Base-by-base conservation (phyloP, 2,329 filamentous ascomycete genomes). In the Zymoseptoria crescenta region DNA sequence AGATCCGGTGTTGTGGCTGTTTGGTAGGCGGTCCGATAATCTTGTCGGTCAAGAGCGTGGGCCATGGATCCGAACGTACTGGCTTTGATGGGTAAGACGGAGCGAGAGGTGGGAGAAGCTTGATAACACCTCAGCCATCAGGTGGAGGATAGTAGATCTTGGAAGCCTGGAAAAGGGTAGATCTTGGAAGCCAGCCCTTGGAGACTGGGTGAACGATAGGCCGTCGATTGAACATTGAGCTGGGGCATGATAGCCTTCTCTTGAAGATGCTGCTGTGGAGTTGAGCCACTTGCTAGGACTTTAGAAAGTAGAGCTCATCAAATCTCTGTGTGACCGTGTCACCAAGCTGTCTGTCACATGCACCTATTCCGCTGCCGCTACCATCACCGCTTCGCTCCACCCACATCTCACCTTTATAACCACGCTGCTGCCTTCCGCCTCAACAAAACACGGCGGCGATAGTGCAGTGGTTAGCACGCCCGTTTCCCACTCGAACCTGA, bases 401-500 rank as follows among this genome's bases (percentile, higher is more conserved):
- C 16, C 35, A 41, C 35, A 16, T 9, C 35, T n/a, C 35, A 41
- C 35, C 35, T 41, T 41, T 41, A 41, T 41, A 41, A 41, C 10
- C 16, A 16, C 13, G 13, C 13, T 41, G 35, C 10, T 41, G 35
- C 35, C 3, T 41, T 41, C 35, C 35, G 35, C 35, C 35, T 41
- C 35, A 41, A 41, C 10, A 10, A 51, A 27, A n/a, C 49, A 2
- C 6, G 3, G 50, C 50, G 19, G 24, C 50, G 28, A 7, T 52
- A 21, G 50, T 52, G 50, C 50, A 52, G 50, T 52, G 50, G 50
- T 51, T 52, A 52, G 50, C 50, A 52, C 50, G 50, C 50, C 50
- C 24, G 50, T 52, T 30, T 52, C 50, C 50, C 50, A 52, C 29
- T 29, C 50, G 16, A 13, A 21, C 10, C 49, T 21, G 24, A 28